Evolutionary conservation across 2,329 filamentous ascomycete species (phyloP).

Genomic region (Ophiostoma himal-ulmi): DNA sequence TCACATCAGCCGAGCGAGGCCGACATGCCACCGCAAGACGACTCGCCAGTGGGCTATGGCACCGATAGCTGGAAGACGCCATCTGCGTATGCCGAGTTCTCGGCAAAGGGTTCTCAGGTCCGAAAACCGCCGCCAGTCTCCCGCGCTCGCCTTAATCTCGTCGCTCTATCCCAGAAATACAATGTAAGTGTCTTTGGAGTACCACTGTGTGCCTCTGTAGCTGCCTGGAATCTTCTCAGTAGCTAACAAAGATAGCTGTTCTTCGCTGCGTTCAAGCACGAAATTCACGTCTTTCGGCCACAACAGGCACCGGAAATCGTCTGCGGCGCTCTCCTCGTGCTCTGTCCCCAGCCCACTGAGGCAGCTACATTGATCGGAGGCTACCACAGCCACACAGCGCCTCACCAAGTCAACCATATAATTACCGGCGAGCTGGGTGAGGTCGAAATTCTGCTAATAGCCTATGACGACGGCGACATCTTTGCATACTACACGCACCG

Average conservation of each 20-base stretch:
- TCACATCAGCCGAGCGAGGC: no score
- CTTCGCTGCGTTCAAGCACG: slow-evolving; percentile 52
- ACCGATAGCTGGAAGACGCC: not conserved
- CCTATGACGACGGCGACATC: slow-evolving; percentile 71
- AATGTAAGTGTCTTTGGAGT: slow-evolving; percentile 40
- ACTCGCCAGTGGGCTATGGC: not conserved
- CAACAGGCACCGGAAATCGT: slow-evolving; percentile 46
- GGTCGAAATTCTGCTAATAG: slow-evolving; percentile 62
- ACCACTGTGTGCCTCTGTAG: not conserved
- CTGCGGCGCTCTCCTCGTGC: slow-evolving; percentile 45
- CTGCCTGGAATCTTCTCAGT: no score
- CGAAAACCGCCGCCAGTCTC: slow-evolving; percentile 30
- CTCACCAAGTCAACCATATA: slow-evolving; percentile 63
- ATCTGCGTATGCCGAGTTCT: not conserved
- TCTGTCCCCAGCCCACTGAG: slow-evolving; percentile 41
- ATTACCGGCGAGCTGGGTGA: slow-evolving; percentile 62
- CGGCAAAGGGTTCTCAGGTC: not conserved
- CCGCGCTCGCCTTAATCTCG: slow-evolving; percentile 47
- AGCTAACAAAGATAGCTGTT: slow-evolving; percentile 45
- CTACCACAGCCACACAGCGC: slow-evolving; percentile 41
- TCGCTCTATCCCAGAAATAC: slow-evolving; percentile 51
- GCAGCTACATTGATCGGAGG: slow-evolving; percentile 42
- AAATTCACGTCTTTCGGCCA: slow-evolving; percentile 53
- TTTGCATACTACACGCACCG: slow-evolving; percentile 60
- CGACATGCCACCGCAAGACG: not conserved